A percentile compares a stretch with the other conserved stretches of the same genome.
phyloP scores from a whole-genome alignment of 352 stramenopile genomes.

The Pythium phragmiticola region DNA sequence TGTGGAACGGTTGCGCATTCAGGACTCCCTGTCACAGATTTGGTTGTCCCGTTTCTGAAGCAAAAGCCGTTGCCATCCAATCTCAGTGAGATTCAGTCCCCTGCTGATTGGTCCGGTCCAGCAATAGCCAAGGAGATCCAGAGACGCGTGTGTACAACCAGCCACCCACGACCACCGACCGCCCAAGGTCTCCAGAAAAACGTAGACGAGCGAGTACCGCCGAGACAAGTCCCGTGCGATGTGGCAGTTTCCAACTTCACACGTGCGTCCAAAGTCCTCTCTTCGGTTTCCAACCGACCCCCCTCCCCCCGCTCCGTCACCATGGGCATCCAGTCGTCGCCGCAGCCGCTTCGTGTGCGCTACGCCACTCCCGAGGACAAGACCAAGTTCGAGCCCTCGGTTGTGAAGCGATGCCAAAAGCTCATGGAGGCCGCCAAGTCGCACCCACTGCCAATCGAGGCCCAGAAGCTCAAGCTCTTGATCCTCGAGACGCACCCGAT shows the following conservation, averaged over 20 bases:
- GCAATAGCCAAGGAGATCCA: background rate
- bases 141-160: constrained; percentile 9
- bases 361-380: constrained; percentile 26
- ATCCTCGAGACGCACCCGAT: constrained; percentile 45
- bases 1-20: constrained; percentile 5
- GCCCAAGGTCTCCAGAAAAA: constrained; percentile 5
- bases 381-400: constrained; percentile 33
- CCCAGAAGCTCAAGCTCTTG: constrained; percentile 56
- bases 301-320: constrained; percentile 1
- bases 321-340: constrained; percentile 48
- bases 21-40: constrained; percentile 14
- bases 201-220: constrained; percentile 27
- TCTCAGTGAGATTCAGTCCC: constrained; percentile 25
- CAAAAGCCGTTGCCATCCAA: constrained; percentile 21
- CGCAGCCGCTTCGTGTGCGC: constrained; percentile 21
- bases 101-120: constrained; percentile 1
- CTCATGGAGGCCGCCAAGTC: constrained; percentile 30
- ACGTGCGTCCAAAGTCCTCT: background rate
- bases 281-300: background rate
- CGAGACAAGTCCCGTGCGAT: constrained; percentile 10
- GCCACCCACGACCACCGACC: constrained; percentile 12
- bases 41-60: background rate
- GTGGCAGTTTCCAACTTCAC: constrained; percentile 15
- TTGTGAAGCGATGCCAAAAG: constrained; percentile 37
- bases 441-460: constrained; percentile 39